Conservation (phyloP, 2,329 filamentous ascomycete species). For the Periconia sp. region DNA sequence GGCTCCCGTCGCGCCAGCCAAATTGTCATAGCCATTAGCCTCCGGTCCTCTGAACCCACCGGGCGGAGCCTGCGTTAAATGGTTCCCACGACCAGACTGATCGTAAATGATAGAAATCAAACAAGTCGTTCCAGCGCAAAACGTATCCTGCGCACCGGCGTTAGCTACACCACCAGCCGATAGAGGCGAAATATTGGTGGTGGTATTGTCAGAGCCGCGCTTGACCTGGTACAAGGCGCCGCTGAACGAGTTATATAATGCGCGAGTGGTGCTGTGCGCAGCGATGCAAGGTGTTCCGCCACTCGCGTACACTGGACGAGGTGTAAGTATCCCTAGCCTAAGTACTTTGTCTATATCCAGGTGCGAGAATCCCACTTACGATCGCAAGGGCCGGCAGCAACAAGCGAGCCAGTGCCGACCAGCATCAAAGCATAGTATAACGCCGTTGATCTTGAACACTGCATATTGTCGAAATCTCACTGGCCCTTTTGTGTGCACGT, state of each 20-base stretch:
- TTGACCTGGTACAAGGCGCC: slow-evolving; percentile 62
- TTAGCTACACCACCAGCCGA: slow-evolving; percentile 65
- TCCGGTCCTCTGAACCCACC: slow-evolving; percentile 61
- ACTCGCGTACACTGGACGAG: slow-evolving; percentile 52
- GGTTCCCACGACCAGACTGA: slow-evolving; percentile 63
- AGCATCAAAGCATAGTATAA: slow-evolving; percentile 12
- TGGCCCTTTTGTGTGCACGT: background rate
- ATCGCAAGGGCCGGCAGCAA: slow-evolving; percentile 61
- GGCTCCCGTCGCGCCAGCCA: slow-evolving; percentile 61
- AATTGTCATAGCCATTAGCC: slow-evolving; percentile 59
- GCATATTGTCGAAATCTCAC: background rate
- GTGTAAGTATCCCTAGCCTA: background rate
- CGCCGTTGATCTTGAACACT: background rate
- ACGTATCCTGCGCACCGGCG: slow-evolving; percentile 61
- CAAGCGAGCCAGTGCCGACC: slow-evolving; percentile 33
- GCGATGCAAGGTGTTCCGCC: slow-evolving; percentile 65
- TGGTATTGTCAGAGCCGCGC: slow-evolving; percentile 56
- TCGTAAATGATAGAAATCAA: slow-evolving; percentile 67
- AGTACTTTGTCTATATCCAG: background rate
- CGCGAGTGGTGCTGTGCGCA: slow-evolving; percentile 66
- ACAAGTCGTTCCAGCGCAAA: slow-evolving; percentile 63
- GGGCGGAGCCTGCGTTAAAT: slow-evolving; percentile 63
- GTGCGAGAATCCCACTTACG: background rate
- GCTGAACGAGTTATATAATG: slow-evolving; percentile 57
- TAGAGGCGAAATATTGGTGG: slow-evolving; percentile 53